Conservation (phyloP, 2,329 filamentous ascomycete species). For the Aspergillus fumigatiaffinis region DNA sequence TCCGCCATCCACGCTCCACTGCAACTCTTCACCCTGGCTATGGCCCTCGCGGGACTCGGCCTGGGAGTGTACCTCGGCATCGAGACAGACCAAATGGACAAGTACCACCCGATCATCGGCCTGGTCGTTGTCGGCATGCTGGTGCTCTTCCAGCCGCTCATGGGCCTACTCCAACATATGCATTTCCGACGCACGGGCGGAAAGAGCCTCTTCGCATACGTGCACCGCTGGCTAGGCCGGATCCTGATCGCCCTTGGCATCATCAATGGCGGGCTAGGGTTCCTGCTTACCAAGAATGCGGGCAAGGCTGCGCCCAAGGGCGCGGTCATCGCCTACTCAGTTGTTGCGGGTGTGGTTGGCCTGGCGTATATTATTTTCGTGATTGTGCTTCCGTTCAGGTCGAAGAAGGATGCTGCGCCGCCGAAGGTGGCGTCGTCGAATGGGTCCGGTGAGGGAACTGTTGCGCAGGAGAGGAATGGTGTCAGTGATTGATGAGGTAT, state of each 20-base stretch:
- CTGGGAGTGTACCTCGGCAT: constrained; percentile 50
- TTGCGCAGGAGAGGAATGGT: not conserved
- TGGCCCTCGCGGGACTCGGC: constrained; percentile 48
- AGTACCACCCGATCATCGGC: constrained; percentile 53
- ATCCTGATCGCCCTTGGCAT: constrained; percentile 50
- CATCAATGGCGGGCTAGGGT: constrained; percentile 55
- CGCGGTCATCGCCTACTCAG: constrained; percentile 47
- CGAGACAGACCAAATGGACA: constrained; percentile 32
- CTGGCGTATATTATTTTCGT: constrained; percentile 35
- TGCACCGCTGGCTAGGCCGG: constrained; percentile 55
- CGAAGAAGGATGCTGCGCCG: not conserved
- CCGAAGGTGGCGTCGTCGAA: not conserved
- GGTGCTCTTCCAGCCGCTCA: constrained; percentile 53
- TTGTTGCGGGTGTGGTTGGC: constrained; percentile 48
- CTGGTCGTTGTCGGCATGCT: constrained; percentile 48
- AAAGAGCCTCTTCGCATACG: constrained; percentile 46
- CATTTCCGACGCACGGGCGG: constrained; percentile 46
- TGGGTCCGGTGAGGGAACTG: not conserved
- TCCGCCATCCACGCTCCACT: constrained; percentile 40
- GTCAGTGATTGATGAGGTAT: not conserved
- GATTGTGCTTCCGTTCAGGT: not conserved
- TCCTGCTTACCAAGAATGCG: constrained; percentile 44
- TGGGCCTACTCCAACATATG: constrained; percentile 51
- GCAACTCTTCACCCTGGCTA: constrained; percentile 47
- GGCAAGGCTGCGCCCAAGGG: constrained; percentile 26